phyloP scores from a whole-genome alignment of 1,284 basidiomycete genomes.

The Sphagnurus paluster region DNA sequence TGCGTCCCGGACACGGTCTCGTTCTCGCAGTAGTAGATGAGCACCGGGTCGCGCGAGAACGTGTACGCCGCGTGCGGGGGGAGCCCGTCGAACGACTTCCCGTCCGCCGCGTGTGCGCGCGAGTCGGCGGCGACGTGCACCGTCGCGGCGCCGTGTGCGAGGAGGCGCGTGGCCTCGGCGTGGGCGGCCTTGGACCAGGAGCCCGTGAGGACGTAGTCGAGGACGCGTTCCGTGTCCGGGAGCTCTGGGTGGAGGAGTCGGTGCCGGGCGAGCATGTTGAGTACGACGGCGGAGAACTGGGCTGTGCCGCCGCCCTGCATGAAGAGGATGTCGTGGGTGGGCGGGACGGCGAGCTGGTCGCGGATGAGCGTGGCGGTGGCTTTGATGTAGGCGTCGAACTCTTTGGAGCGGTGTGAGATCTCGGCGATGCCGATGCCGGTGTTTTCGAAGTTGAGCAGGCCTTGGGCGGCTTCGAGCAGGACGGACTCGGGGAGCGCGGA shows the following conservation, averaged over 20 bases:
- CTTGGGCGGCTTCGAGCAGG: conserved; percentile 76
- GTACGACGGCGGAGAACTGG: conserved; percentile 87
- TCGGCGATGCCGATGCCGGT: conserved; percentile 95
- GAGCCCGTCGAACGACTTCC: conserved; percentile 78
- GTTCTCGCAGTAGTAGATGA: conserved; percentile 99
- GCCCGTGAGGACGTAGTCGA: conserved; percentile 92
- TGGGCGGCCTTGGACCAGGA: conserved; percentile 89
- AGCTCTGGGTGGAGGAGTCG: conserved; percentile 65
- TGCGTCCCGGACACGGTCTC: conserved; percentile 98
- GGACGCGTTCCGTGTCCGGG: conserved; percentile 49
- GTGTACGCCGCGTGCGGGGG: conserved; percentile 73
- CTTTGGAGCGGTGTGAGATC: conserved; percentile 89
- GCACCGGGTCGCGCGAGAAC: conserved; percentile 81
- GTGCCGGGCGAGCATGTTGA: conserved; percentile 86
- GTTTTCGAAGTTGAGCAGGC: conserved; percentile 82
- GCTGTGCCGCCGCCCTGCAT: conserved; percentile 89
- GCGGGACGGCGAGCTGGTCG: conserved; percentile 76
- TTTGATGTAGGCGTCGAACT: conserved; percentile 75
- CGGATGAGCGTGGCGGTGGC: conserved; percentile 72
- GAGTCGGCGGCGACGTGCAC: conserved; percentile 76
- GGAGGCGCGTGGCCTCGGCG: conserved; percentile 77
- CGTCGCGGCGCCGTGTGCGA: conserved; percentile 48
- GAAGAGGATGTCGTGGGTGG: conserved; percentile 86
- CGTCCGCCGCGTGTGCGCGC: conserved; percentile 59
- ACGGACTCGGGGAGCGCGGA: conserved; percentile 85